Evolutionary conservation across 108 stramenopile genomes (phyloP), one percentile per base, ranked within the genome.

Genomic region (Cyclostephanos tholiformis): DNA sequence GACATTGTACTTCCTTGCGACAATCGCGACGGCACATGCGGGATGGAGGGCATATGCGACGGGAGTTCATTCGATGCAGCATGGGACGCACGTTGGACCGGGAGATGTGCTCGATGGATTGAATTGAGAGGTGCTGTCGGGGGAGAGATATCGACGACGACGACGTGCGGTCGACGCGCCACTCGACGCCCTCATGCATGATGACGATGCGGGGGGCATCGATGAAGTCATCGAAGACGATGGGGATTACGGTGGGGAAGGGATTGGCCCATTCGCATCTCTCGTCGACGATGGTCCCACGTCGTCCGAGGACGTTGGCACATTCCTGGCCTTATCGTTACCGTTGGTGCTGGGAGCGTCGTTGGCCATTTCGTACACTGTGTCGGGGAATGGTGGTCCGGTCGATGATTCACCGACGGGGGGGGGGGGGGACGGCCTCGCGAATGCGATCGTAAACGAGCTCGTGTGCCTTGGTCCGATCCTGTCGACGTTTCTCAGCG

Each of bases 51-150:
- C 75, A 8, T 41, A 41, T 12, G 62, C 61, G 0, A 16, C 38
- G 14, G 63, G 44, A 7, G 69, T 69, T n/a, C 12, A 19, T 17
- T 17, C 11, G 30, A 51, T 63, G 9, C 36, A 9, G 7, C 9
- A 46, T 43, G 68, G 67, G 0, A 41, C 2, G 16, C 22, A 64
- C 14, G 57, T 62, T 6, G 75, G 75, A 4, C 67, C 75, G 17
- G 77, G 77, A 0, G 57, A 72, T 26, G 71, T 72, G 17, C 66
- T 78, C 58, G 76, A 77, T 65, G 16, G 46, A 44, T 65, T 77
- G 71, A 77, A 77, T 59, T 6, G 56, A 1, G 76, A 77, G 53
- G 56, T 77, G 36, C 58, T 77, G 23, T 41, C 51, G 27, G 76
- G 76, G 19, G 64, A 72, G 32, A 35, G 20, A 20, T 7, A 7